phyloP scores from a whole-genome alignment of 768 basidiomycete genomes.

The Hericium alpestre region DNA sequence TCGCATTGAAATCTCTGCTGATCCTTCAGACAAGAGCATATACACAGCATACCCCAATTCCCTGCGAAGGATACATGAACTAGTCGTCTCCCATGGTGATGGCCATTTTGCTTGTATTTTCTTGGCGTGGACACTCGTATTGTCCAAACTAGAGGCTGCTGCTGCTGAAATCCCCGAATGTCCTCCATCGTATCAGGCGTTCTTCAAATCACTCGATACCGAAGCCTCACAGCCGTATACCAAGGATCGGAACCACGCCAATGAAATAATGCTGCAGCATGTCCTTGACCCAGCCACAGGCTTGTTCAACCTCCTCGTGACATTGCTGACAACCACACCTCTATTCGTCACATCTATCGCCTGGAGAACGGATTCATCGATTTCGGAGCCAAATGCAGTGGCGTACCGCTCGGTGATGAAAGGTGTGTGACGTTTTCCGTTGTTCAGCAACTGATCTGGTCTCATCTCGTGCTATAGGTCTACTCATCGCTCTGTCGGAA shows the following conservation, averaged over 20 bases:
- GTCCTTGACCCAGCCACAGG: slow-evolving; percentile 50
- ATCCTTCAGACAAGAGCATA: slow-evolving; percentile 36
- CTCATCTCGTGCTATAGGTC: slow-evolving; percentile 35
- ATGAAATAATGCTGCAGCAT: slow-evolving; percentile 47
- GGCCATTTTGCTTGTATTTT: slow-evolving; percentile 63
- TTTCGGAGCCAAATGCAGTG: slow-evolving; percentile 68
- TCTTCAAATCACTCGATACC: slow-evolving; percentile 44
- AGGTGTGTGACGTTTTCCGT: slow-evolving; percentile 47
- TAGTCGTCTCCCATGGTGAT: slow-evolving; percentile 48
- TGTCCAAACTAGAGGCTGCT: slow-evolving; percentile 48
- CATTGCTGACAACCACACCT: slow-evolving; percentile 57
- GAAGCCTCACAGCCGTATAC: slow-evolving; percentile 30
- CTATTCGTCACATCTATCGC: slow-evolving; percentile 67
- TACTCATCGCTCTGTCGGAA: slow-evolving; percentile 66
- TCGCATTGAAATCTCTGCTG: slow-evolving; percentile 39
- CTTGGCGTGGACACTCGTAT: slow-evolving; percentile 77
- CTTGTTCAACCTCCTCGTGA: slow-evolving; percentile 45
- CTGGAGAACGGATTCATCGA: slow-evolving; percentile 55
- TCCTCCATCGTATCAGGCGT: slow-evolving; percentile 41
- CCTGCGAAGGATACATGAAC: slow-evolving; percentile 56
- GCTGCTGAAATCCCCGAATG: slow-evolving; percentile 38
- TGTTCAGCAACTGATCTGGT: neutral
- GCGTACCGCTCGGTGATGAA: slow-evolving; percentile 77
- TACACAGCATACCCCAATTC: slow-evolving; percentile 54
- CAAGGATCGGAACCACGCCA: slow-evolving; percentile 47